These are phyloP conservation scores for Prunus fruticosa DNA, from an alignment of 306 rosid species.

Conservation along the genomic window DNA sequence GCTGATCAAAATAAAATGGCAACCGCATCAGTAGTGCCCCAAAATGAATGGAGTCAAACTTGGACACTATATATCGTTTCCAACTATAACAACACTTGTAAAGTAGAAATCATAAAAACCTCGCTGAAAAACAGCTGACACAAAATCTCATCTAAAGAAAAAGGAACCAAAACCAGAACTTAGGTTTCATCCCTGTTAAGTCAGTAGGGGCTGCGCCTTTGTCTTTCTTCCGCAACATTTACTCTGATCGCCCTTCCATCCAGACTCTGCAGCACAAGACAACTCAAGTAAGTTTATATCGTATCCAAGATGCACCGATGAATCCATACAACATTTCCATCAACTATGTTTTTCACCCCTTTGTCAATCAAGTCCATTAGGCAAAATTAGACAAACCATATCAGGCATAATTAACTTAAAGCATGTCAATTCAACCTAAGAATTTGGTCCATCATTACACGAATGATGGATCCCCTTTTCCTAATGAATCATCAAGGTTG, in stretches of 20 bases:
- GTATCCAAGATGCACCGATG: not conserved
- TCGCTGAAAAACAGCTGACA: slow-evolving; percentile 32
- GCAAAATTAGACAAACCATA: not conserved
- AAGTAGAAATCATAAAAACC: slow-evolving; percentile 14
- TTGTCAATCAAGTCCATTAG: not conserved
- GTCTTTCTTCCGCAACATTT: slow-evolving; percentile 81
- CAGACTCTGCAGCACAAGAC: slow-evolving; percentile 51
- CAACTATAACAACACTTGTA: slow-evolving; percentile 14
- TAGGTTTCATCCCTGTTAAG: slow-evolving; percentile 26
- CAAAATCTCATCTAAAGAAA: slow-evolving; percentile 32
- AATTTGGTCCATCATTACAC: not conserved
- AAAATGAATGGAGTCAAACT: slow-evolving; percentile 13
- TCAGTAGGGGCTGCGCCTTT: slow-evolving; percentile 65
- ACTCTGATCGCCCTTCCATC: slow-evolving; percentile 86
- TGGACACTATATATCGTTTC: slow-evolving; percentile 12
- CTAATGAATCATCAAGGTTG: not conserved
- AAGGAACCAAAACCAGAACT: slow-evolving; percentile 18
- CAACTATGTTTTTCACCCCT: not conserved
- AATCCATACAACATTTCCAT: not conserved
- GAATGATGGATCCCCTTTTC: not conserved
- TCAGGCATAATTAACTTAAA: not conserved
- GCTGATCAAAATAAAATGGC: not conserved
- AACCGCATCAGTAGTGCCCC: slow-evolving; percentile 1
- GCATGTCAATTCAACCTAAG: not conserved
- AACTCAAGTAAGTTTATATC: slow-evolving; percentile 12